A percentile compares a stretch with the other conserved stretches of the same genome.
These are phyloP conservation scores for Cladosporium sp. DNA, from an alignment of 2,329 filamentous ascomycete genomes.

Conservation along the genomic window DNA sequence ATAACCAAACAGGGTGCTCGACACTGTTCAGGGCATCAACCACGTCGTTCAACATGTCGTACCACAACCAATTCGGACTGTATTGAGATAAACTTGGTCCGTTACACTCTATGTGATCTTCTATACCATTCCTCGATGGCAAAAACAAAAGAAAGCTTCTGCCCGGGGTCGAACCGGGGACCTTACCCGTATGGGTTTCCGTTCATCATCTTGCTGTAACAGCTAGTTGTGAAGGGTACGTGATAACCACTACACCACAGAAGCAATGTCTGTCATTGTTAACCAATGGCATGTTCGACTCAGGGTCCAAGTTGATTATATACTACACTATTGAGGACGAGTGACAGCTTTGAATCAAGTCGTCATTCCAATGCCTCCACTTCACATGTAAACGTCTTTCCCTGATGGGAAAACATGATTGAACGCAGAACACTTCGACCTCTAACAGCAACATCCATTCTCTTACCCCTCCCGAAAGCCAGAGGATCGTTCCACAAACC, in stretches of 20 bases:
- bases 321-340: too few species aligned
- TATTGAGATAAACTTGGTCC: too few species aligned
- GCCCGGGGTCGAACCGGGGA: conserved; percentile 16
- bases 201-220: background rate
- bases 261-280: background rate
- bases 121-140: too few species aligned
- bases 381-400: background rate
- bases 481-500: background rate
- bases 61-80: too few species aligned
- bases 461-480: background rate
- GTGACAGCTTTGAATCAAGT: background rate
- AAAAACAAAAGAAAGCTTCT: conserved; percentile 11
- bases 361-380: background rate
- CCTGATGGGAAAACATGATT: background rate
- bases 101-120: too few species aligned
- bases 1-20: too few species aligned
- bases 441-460: background rate
- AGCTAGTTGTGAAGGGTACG: conserved; percentile 19
- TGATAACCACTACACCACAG: conserved; percentile 16
- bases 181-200: background rate
- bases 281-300: too few species aligned
- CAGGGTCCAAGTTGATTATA: too few species aligned
- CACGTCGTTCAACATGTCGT: too few species aligned
- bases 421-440: background rate
- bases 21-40: too few species aligned